These are phyloP conservation scores for Sonneratia caseolaris DNA, from an alignment of 345 rosid species.

Conservation along the genomic window DNA sequence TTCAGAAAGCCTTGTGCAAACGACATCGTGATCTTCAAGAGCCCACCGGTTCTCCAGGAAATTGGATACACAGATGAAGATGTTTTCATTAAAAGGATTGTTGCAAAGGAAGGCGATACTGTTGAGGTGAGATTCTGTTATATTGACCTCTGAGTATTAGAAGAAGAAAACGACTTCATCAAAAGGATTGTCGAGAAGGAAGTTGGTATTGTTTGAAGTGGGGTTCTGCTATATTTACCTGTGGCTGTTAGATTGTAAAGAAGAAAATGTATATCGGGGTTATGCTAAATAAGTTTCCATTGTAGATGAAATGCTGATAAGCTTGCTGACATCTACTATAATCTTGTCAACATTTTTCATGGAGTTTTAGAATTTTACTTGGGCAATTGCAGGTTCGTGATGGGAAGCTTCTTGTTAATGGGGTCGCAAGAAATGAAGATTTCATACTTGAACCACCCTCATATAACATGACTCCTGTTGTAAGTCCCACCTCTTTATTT, in stretches of 20 bases:
- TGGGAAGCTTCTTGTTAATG: constrained; percentile 74
- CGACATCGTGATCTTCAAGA: constrained; percentile 85
- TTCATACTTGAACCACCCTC: constrained; percentile 68
- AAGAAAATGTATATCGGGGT: not conserved
- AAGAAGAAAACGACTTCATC: not conserved
- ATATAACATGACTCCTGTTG: constrained; percentile 71
- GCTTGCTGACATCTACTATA: not conserved
- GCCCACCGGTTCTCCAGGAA: constrained; percentile 91
- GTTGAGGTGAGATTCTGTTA: constrained; percentile 59
- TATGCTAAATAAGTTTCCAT: too few species aligned
- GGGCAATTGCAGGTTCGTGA: constrained; percentile 42
- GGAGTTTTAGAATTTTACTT: not conserved
- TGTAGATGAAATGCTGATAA: not conserved
- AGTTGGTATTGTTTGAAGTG: too few species aligned
- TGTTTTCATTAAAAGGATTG: constrained; percentile 80
- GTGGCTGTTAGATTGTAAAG: too few species aligned
- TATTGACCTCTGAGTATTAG: not conserved
- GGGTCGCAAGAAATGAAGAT: constrained; percentile 50
- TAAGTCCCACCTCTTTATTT: constrained; percentile 23
- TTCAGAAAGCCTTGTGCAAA: constrained; percentile 94
- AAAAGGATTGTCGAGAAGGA: too few species aligned
- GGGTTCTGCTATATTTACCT: not conserved
- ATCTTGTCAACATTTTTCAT: not conserved
- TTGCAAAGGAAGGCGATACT: constrained; percentile 83
- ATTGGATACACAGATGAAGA: constrained; percentile 87